Evolutionary conservation across 169 alveolate genomes (phyloP), one percentile per base, ranked within the genome.

Genomic region (Plasmodium vivax): DNA sequence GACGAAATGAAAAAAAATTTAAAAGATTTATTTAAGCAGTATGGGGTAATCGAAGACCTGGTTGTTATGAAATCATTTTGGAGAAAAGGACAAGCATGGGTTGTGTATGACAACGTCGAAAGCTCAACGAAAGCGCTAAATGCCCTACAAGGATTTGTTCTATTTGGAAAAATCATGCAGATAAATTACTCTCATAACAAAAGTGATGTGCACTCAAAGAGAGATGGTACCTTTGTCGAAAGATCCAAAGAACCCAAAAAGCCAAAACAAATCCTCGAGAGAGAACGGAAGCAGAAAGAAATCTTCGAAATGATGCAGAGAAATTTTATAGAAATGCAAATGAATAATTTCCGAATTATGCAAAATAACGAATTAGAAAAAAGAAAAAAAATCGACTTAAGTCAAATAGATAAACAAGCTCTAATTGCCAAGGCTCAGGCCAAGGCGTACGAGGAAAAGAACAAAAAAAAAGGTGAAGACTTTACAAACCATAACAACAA

Each of bases 31-130:
- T 97, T 97, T 81, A 91, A 90, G 19, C 94, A 91, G 51, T 97
- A 83, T 62, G 98, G 98, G 23, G 93, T 81, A 54, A 93, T 97
- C 32, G 79, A 95, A 75, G 97, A 97, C 51, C 71, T 97, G 56
- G 96, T 97, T 10, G 98, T 97, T 23, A 95, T 97, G 97, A 93
- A 95, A 47, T 97, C 98, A 23, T 97, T 97, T 93, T 97, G 98
- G 98, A 83, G 98, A 72, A 95, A 95, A 56, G 98, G 98, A 14
- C 98, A 97, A 92, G 98, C 98, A 12, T 97, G 98, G 97, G 83
- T 97, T 32, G 96, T 97, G 19, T 97, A 93, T 80, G 96, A 93
- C 41, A 82, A 58, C 10, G 95, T 95, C 8, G 97, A 96, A 12
- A 81, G 97, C 10, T 96, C 98, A 30, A 93, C 96, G 27, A 93